Conservation (phyloP, 768 basidiomycete genomes). For the Lactarius deliciosus region DNA sequence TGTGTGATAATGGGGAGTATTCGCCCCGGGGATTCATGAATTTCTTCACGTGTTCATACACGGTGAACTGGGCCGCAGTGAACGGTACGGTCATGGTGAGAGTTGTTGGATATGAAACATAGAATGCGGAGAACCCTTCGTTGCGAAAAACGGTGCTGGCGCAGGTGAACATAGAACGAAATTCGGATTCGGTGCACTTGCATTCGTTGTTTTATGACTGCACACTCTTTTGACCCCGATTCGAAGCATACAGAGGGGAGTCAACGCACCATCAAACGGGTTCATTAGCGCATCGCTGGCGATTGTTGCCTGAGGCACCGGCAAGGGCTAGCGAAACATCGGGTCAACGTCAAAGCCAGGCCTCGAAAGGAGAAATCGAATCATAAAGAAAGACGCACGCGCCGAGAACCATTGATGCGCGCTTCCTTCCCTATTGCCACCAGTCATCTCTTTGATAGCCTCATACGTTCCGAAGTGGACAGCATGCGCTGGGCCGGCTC, state of each 20-base stretch:
- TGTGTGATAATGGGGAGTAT: conserved; percentile 94
- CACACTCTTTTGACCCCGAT: conserved; percentile 23
- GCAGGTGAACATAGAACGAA: conserved; percentile 83
- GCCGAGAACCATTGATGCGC: conserved; percentile 87
- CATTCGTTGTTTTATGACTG: conserved; percentile 99
- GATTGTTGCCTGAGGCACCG: conserved; percentile 92
- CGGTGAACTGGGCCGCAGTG: conserved; percentile 96
- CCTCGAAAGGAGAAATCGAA: conserved; percentile 1
- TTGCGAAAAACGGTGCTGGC: conserved; percentile 78
- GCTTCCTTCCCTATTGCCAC: conserved; percentile 66
- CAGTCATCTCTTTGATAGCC: conserved; percentile 88
- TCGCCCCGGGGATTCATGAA: conserved; percentile 79
- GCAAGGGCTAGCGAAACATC: conserved; percentile 62
- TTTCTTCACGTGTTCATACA: conserved; percentile 90
- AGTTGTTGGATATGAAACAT: conserved; percentile 98
- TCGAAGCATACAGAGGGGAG: conserved; percentile 11
- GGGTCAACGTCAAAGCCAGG: neutral
- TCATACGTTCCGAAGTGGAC: conserved; percentile 97
- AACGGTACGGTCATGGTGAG: conserved; percentile 96
- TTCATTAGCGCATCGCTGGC: conserved; percentile 99
- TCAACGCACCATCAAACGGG: conserved; percentile 88
- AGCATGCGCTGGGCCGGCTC: conserved; percentile 97
- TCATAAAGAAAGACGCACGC: conserved; percentile 52
- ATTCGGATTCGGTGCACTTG: conserved; percentile 93
- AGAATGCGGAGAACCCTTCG: conserved; percentile 91